Conservation (phyloP, 768 basidiomycete genomes). For the Phlebiopsis gigantea region DNA sequence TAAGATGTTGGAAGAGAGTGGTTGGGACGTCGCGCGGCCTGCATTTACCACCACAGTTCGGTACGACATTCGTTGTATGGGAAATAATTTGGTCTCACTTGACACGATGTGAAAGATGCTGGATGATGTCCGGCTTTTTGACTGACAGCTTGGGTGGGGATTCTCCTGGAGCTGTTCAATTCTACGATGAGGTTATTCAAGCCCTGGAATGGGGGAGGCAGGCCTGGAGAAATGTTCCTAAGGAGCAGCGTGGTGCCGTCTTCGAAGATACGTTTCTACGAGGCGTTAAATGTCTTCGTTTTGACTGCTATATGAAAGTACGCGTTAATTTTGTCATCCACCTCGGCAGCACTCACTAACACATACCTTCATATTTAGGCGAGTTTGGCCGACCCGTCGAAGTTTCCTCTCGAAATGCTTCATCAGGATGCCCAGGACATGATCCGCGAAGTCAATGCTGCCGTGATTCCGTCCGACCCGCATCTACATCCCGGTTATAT, state of each 20-base stretch:
- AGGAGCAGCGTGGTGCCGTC: conserved; percentile 32
- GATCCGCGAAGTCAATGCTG: neutral
- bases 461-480: neutral
- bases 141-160: neutral
- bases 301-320: conserved; percentile 30
- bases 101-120: neutral
- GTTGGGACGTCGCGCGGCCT: conserved; percentile 22
- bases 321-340: conserved; percentile 1
- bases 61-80: conserved; percentile 14
- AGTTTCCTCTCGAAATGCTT: neutral
- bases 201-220: conserved; percentile 38
- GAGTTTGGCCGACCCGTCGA: neutral
- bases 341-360: neutral
- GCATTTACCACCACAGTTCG: conserved; percentile 32
- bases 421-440: neutral
- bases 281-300: conserved; percentile 25
- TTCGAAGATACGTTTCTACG: conserved; percentile 37
- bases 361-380: neutral
- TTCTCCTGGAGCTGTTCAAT: neutral
- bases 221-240: conserved; percentile 31
- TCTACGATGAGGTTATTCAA: neutral
- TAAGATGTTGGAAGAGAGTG: conserved; percentile 12
- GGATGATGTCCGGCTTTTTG: neutral
- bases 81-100: neutral
- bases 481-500: conserved; percentile 5